Conservation (phyloP, 495 filamentous ascomycete species). For the Bacidia rubella region DNA sequence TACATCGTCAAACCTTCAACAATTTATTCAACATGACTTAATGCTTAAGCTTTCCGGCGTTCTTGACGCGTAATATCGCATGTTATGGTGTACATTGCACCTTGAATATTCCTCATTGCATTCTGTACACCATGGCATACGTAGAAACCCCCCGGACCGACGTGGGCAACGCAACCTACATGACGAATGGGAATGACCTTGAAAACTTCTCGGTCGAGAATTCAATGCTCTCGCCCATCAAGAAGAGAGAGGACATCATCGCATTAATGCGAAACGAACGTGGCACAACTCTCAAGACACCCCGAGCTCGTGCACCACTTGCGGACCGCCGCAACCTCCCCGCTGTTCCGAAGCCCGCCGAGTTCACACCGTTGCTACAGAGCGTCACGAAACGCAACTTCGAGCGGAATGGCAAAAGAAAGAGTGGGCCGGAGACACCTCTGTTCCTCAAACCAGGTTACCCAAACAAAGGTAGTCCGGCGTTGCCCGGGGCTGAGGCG, state of each 20-base stretch:
- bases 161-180: slow-evolving; percentile 63
- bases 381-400: slow-evolving; percentile 74
- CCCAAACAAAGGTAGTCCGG: slow-evolving; percentile 51
- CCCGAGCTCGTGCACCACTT: slow-evolving; percentile 52
- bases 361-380: slow-evolving; percentile 90
- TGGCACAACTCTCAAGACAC: slow-evolving; percentile 52
- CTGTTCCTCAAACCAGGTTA: slow-evolving; percentile 47
- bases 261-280: slow-evolving; percentile 50
- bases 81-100: background rate
- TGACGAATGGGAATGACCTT: slow-evolving; percentile 54
- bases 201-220: slow-evolving; percentile 62
- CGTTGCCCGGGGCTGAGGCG: slow-evolving; percentile 43
- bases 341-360: slow-evolving; percentile 47
- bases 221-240: slow-evolving; percentile 75
- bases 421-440: slow-evolving; percentile 52
- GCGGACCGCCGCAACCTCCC: slow-evolving; percentile 51
- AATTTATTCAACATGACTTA: background rate
- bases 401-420: slow-evolving; percentile 44
- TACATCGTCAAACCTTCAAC: background rate
- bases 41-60: background rate
- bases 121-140: slow-evolving; percentile 26
- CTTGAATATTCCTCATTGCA: background rate
- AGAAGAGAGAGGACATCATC: slow-evolving; percentile 50
- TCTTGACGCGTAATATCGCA: background rate
- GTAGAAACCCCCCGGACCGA: slow-evolving; percentile 73